phyloP scores from a whole-genome alignment of 108 stramenopile genomes.

The Pinguiococcus pyrenoidosus region DNA sequence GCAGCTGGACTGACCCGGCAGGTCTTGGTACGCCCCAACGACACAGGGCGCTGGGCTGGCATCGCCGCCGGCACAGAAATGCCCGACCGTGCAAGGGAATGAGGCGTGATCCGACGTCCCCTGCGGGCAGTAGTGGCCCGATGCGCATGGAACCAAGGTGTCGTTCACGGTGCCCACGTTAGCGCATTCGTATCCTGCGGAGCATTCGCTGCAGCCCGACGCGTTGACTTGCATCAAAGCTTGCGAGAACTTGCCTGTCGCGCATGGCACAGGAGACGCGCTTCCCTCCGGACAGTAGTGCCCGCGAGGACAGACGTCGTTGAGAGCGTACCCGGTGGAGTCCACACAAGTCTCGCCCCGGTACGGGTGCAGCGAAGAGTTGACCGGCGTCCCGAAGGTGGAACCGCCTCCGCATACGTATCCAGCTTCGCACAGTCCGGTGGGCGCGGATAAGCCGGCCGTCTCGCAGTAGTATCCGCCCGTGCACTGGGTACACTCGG shows the following conservation, averaged over 20 bases:
- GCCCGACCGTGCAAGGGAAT: neutral
- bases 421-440: conserved; percentile 18
- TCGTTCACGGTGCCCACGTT: neutral
- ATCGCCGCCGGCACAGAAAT: neutral
- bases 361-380: neutral
- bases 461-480: conserved; percentile 9
- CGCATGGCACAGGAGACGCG: conserved; percentile 4
- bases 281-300: conserved; percentile 31
- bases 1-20: neutral
- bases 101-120: neutral
- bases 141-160: neutral
- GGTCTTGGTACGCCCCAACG: neutral
- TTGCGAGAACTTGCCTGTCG: neutral
- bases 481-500: conserved; percentile 24
- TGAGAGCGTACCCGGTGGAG: neutral
- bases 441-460: neutral
- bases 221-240: neutral
- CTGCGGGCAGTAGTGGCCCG: conserved; percentile 2
- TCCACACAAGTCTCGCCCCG: too few species aligned
- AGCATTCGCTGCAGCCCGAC: conserved; percentile 1
- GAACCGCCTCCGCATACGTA: conserved; percentile 13
- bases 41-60: neutral
- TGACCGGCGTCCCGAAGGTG: too few species aligned
- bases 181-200: conserved; percentile 1
- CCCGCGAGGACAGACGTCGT: conserved; percentile 12